A percentile compares a stretch with the other conserved stretches of the same genome.
Evolutionary conservation across 305 asterid species (phyloP).

Genomic region (Rubia occidens): DNA sequence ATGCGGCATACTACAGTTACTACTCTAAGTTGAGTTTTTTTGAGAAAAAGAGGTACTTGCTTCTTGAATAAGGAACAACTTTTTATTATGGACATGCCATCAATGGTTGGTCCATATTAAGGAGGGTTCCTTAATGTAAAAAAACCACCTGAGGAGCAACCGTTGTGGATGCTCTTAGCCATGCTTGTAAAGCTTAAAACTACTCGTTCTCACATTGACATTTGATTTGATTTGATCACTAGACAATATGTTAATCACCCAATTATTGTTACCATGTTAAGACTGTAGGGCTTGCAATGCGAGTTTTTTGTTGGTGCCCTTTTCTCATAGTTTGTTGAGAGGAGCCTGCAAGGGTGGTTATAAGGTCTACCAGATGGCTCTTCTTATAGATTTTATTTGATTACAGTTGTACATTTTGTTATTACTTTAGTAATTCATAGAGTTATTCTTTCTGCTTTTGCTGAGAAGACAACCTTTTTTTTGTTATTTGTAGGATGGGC

Average conservation of each 20-base stretch:
- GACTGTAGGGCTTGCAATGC: background rate
- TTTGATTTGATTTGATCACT: background rate
- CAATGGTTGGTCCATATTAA: background rate
- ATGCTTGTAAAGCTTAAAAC: background rate
- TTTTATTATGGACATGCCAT: background rate
- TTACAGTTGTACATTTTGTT: background rate
- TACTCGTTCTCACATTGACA: background rate
- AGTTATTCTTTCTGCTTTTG: slow-evolving; percentile 4
- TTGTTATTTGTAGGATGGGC: slow-evolving; percentile 56
- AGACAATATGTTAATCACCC: background rate
- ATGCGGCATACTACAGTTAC: background rate
- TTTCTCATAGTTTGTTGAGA: no score
- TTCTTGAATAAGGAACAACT: background rate
- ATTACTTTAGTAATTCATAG: background rate
- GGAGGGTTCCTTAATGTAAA: background rate
- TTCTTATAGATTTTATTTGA: background rate
- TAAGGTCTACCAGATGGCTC: background rate
- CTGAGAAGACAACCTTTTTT: background rate
- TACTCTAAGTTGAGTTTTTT: background rate
- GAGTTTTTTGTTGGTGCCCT: no score
- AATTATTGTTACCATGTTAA: background rate
- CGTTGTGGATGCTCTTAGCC: background rate
- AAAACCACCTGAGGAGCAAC: background rate
- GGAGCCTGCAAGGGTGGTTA: background rate
- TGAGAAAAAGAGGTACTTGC: background rate